These are phyloP conservation scores for Lactifluus hygrophoroides DNA, from an alignment of 768 basidiomycete genomes.

Conservation along the genomic window DNA sequence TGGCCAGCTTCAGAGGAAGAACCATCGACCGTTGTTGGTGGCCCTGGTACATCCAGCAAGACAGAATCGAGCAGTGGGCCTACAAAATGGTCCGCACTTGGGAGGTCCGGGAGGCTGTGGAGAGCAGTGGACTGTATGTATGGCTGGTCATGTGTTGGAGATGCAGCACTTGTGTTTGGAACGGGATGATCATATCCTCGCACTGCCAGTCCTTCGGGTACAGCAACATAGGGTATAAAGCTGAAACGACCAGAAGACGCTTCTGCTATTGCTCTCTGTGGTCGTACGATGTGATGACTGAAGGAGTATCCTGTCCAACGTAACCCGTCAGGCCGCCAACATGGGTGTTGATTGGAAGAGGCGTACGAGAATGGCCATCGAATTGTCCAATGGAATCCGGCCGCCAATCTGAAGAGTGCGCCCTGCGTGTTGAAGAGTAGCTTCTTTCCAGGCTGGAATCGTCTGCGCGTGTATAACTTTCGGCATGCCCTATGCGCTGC, in stretches of 20 bases:
- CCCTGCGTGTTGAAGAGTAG: not conserved
- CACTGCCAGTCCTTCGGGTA: not conserved
- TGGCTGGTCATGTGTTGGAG: not conserved
- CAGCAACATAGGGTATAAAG: conserved; percentile 8
- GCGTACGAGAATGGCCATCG: conserved; percentile 4
- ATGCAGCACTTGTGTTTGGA: not conserved
- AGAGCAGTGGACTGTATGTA: not conserved
- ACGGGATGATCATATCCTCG: not conserved
- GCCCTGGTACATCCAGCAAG: not conserved
- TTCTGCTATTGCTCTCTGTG: conserved; percentile 10
- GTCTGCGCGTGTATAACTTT: conserved; percentile 20
- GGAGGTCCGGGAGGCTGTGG: not conserved
- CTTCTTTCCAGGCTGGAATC: not conserved
- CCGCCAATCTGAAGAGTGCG: conserved; percentile 11
- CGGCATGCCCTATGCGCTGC: conserved; percentile 16
- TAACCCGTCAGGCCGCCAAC: not conserved
- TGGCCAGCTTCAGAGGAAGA: conserved; percentile 14
- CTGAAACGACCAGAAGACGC: conserved; percentile 12
- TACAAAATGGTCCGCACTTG: conserved; percentile 3
- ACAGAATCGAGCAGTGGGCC: conserved; percentile 10
- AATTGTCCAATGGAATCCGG: not conserved
- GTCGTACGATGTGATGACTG: not conserved
- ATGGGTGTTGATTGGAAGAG: not conserved
- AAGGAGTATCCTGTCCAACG: not conserved
- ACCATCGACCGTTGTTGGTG: conserved; percentile 4